These are phyloP conservation scores for Pseudogymnoascus sp. DNA, from an alignment of 2,329 filamentous ascomycete genomes.

Conservation along the genomic window DNA sequence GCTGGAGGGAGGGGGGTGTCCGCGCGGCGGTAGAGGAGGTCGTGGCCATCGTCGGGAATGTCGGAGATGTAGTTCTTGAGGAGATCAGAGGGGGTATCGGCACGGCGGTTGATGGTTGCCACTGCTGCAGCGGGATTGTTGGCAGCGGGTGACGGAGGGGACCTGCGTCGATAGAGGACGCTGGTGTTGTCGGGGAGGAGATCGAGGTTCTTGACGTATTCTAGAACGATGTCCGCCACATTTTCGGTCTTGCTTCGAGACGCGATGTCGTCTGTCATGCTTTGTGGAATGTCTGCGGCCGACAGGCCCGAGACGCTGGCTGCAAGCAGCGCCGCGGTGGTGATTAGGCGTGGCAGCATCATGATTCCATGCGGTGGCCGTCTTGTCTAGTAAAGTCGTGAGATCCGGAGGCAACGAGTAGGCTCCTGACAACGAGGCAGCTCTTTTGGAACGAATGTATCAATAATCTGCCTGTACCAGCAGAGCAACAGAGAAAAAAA, in stretches of 20 bases:
- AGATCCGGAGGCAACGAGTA: neutral
- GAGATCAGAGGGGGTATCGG: neutral
- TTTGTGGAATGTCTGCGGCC: neutral
- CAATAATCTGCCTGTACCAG: neutral
- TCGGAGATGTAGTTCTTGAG: neutral
- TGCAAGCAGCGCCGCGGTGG: neutral
- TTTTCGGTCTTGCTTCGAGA: neutral
- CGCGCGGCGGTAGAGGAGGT: neutral
- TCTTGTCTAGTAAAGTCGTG: neutral
- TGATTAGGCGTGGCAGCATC: constrained; percentile 3
- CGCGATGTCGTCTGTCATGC: neutral
- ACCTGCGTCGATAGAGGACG: neutral
- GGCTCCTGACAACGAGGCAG: neutral
- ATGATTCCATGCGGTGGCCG: neutral
- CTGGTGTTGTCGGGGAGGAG: neutral
- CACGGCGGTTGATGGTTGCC: neutral
- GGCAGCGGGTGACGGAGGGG: neutral
- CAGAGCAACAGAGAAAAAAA: neutral
- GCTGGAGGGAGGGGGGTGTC: neutral
- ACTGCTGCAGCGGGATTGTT: constrained; percentile 1
- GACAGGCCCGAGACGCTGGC: neutral
- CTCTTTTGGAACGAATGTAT: neutral
- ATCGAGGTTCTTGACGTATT: constrained; percentile 1
- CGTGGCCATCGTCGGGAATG: neutral
- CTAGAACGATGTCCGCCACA: neutral